Base-by-base conservation (phyloP, 2,329 filamentous ascomycete species). In the Neurospora crassa region DNA sequence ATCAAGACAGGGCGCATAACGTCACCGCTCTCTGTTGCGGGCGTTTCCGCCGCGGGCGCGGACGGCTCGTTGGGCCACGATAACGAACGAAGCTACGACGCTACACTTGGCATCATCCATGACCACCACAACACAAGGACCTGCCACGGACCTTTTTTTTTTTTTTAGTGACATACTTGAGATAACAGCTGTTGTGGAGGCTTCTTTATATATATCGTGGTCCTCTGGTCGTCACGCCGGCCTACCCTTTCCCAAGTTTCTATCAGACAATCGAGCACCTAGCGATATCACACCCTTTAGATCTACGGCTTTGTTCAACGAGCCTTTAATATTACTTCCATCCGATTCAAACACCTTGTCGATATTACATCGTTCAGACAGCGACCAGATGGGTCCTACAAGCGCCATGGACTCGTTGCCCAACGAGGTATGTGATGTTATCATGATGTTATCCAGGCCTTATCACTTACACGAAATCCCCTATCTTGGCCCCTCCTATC, bases 361-460 rank as follows among this genome's bases (percentile, higher is more conserved):
- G 24, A 34, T 63, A 37, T 34, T 34, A 34, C 24, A 63, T 37
- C 29, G 29, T 63, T 18, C 53, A 63, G 14, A n/a, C 53, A 16
- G 53, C 53, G 16, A 63, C 53, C 53, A 67, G 42, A 73, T 74
- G 74, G 67, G 47, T 16, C 45, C 69, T 10, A 43, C 67, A 45
- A 68, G 67, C 8, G 24, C 67, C 10, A 71, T 76, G 67, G 69
- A 73, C 68, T 71, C 71, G 34, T 68, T 76, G 11, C 76, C 75
- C 16, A 76, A 74, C 71, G 75, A 76, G 72, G 75, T 74, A 59
- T 53, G 72, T 53, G 74, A 59, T 53, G 72, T 45, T 37, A 63
- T 63, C 53, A 18, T 11, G 14, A 63, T 34, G 53, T 34, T 63
- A 37, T 63, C 8, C 53, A 63, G 14, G 14, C 53, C 53, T 63